Percentiles rank a stretch among this genome's conserved stretches.
phyloP scores from a whole-genome alignment of 805 yeast species.

The Starmerella apicola region DNA sequence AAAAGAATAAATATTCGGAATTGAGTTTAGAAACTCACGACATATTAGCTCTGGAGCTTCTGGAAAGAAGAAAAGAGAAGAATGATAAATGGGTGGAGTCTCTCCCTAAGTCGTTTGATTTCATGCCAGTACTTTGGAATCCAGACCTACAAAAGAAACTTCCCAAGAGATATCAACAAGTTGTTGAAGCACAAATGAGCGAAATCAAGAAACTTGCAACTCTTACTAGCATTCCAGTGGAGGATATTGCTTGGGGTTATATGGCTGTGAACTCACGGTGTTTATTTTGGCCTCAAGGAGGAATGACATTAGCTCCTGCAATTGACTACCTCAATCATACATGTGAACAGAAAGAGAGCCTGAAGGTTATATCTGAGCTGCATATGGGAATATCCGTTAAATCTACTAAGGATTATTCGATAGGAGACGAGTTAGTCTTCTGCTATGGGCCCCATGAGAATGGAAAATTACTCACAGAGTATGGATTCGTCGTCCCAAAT shows the following conservation, averaged over 20 bases:
- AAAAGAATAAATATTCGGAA: neutral
- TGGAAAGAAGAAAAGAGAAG: neutral
- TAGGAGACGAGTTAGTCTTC: conserved; percentile 50
- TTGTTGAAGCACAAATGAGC: conserved; percentile 15
- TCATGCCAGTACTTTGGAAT: conserved; percentile 57
- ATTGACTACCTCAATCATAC: conserved; percentile 79
- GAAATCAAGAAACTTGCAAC: conserved; percentile 4
- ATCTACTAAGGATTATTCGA: conserved; percentile 28
- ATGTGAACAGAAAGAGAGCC: conserved; percentile 22
- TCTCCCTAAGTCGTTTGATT: conserved; percentile 50
- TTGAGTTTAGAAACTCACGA: conserved; percentile 14
- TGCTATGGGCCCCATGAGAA: conserved; percentile 86
- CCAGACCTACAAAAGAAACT: conserved; percentile 11
- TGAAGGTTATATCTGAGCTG: conserved; percentile 12
- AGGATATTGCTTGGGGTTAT: conserved; percentile 51
- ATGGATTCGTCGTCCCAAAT: conserved; percentile 55
- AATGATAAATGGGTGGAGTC: conserved; percentile 37
- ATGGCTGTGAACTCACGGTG: conserved; percentile 85
- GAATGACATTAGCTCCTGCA: conserved; percentile 79
- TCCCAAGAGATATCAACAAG: conserved; percentile 17
- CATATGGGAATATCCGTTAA: conserved; percentile 43
- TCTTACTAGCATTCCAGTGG: neutral
- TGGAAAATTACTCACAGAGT: conserved; percentile 69
- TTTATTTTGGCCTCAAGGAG: conserved; percentile 58
- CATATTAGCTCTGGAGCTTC: conserved; percentile 13